Evolutionary conservation across 768 basidiomycete species (phyloP), one percentile per base, ranked within the genome.

Genomic region (Kwoniella sp.): DNA sequence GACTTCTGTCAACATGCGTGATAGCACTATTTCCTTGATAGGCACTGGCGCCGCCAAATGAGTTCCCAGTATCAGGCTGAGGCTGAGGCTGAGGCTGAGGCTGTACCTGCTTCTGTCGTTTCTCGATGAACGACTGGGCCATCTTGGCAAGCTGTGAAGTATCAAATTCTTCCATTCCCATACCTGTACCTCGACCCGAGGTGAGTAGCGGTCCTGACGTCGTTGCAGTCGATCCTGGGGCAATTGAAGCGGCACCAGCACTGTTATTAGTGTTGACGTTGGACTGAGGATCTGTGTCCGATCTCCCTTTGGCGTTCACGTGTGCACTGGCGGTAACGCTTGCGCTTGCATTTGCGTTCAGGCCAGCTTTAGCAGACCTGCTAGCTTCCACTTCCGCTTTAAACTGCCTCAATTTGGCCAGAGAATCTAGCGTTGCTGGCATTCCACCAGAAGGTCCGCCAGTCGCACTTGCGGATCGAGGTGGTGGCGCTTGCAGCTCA

Each of bases 351-450:
- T 9, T 45, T 45, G 41, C 41, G 41, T n/a, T n/a, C n/a, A n/a
- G n/a, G n/a, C 41, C 20, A 20, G 41, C 41, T 45, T 45, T 45
- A 17, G 41, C 41, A 17, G 15, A 9, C 17, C 63, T 34, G 26
- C 28, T 60, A 51, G 67, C 67, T 53, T 53, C 62, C 9, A 68
- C 58, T 50, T 68, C 61, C 29, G 61, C 67, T 55, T 68, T 68
- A 63, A 68, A 68, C 37, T 58, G 57, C n/a, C 63, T 30, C 20
- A 68, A 52, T 45, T 65, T 68, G 26, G 25, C 67, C 12, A 68
- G 31, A 13, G 67, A 68, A 29, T 63, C 61, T 7, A 68, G 53
- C 12, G 63, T 20, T 23, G 17, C 20, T 29, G n/a, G 31, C n/a
- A 13, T 55, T 17, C 13, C 50, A 11, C 7, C 47, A 13, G n/a